Percentiles rank a stretch among this genome's conserved stretches.
phyloP scores from a whole-genome alignment of 495 filamentous ascomycete species.

The Aspergillus cavernicola region DNA sequence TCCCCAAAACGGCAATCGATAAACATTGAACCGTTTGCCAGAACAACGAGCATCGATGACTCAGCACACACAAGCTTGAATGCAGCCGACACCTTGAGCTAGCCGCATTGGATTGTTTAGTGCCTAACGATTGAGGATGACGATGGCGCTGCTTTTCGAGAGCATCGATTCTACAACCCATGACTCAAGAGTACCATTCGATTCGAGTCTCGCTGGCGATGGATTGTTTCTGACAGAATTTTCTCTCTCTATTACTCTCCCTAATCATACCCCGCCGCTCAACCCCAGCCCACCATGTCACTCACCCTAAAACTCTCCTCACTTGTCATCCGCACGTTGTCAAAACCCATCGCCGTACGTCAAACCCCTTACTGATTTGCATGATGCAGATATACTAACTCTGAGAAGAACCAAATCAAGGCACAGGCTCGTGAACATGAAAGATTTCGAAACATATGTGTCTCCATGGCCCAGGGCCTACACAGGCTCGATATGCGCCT shows the following conservation, averaged over 20 bases:
- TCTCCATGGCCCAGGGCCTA: conserved; percentile 76
- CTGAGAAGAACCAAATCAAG: conserved; percentile 81
- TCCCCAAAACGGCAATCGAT: conserved; percentile 42
- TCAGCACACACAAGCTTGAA: conserved; percentile 21
- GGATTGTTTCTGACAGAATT: too few relatives aligned
- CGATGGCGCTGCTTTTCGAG: conserved; percentile 4
- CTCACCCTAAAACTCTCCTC: conserved; percentile 68
- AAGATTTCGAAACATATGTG: conserved; percentile 70
- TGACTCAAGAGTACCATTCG: background rate
- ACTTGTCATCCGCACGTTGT: conserved; percentile 62
- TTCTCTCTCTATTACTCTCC: background rate
- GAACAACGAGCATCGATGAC: conserved; percentile 27
- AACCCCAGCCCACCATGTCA: conserved; percentile 30
- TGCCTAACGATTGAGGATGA: conserved; percentile 15
- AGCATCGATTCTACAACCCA: background rate
- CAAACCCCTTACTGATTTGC: conserved; percentile 26
- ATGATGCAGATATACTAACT: conserved; percentile 34
- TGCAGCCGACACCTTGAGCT: conserved; percentile 8
- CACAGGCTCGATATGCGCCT: conserved; percentile 94
- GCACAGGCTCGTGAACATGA: conserved; percentile 92
- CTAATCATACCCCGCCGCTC: background rate
- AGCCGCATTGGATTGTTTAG: background rate
- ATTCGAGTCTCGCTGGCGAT: too few relatives aligned
- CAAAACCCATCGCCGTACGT: conserved; percentile 69
- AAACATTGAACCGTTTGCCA: conserved; percentile 34